phyloP scores from a whole-genome alignment of 495 filamentous ascomycete genomes.

The Aspergillus ellipticus region DNA sequence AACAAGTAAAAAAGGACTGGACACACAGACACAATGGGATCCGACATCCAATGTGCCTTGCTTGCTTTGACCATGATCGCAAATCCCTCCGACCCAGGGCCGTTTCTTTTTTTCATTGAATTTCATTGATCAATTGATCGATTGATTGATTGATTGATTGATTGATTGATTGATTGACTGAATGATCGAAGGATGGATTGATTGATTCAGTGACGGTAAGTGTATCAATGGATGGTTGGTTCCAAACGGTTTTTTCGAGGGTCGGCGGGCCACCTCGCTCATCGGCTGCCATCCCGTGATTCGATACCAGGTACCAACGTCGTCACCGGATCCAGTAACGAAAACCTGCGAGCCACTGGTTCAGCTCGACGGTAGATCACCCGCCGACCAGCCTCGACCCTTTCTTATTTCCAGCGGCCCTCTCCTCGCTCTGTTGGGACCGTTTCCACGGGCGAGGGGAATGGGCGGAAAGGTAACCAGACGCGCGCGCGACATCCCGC shows the following conservation, averaged over 20 bases:
- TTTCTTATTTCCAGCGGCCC: conserved; percentile 4
- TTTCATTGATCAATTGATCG: too few relatives aligned
- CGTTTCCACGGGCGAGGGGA: neutral
- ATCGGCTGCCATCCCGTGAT: conserved; percentile 4
- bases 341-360: conserved; percentile 4
- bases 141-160: neutral
- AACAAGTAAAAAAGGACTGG: neutral
- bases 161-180: too few relatives aligned
- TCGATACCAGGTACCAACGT: conserved; percentile 5
- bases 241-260: neutral
- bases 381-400: conserved; percentile 19
- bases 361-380: conserved; percentile 20
- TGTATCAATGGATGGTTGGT: neutral
- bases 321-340: conserved; percentile 13
- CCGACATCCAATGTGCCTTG: conserved; percentile 1
- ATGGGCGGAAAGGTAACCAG: neutral
- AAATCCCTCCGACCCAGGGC: neutral
- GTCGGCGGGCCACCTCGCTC: neutral
- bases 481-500: neutral
- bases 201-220: too few relatives aligned
- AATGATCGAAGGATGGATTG: too few relatives aligned
- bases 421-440: neutral
- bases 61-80: neutral
- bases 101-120: neutral
- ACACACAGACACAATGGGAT: neutral